A percentile compares a stretch with the other conserved stretches of the same genome.
Conservation (phyloP, 2,329 filamentous ascomycete genomes). For the Furcasterigmium furcatum region DNA sequence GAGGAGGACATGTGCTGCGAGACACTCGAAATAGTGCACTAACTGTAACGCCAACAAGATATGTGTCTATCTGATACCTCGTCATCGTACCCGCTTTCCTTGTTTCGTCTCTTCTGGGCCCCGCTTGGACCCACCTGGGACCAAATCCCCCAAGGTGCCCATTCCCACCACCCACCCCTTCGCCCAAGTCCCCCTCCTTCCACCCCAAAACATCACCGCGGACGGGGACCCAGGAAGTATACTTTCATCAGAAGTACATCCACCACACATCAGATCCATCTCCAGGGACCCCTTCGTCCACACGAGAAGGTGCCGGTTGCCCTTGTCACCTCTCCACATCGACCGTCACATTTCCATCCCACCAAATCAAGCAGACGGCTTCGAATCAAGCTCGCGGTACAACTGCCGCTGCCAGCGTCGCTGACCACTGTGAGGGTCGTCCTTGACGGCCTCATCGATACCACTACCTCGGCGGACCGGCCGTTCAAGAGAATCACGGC, state of each 20-base stretch:
- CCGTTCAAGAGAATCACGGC: too few species aligned
- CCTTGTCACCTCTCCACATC: neutral
- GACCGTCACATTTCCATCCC: neutral
- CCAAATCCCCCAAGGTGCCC: neutral
- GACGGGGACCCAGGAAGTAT: constrained; percentile 26
- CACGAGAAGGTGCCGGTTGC: too few species aligned
- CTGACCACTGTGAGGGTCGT: neutral
- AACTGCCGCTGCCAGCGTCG: constrained; percentile 1
- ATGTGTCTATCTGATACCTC: too few species aligned
- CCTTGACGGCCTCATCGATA: too few species aligned
- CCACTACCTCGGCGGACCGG: too few species aligned
- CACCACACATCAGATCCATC: neutral
- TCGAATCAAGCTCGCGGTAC: constrained; percentile 1
- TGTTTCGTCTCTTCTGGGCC: too few species aligned
- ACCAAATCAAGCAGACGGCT: neutral
- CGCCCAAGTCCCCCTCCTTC: constrained; percentile 9
- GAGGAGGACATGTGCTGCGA: too few species aligned
- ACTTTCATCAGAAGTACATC: constrained; percentile 37
- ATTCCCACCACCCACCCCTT: constrained; percentile 11
- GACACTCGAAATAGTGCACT: too few species aligned
- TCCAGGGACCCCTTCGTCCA: neutral
- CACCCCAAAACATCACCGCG: constrained; percentile 31
- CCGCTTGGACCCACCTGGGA: neutral
- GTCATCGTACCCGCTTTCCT: too few species aligned
- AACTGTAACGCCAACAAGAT: too few species aligned